Base-by-base conservation (phyloP, 2,329 filamentous ascomycete genomes). In the Hymenoscyphus linearis region DNA sequence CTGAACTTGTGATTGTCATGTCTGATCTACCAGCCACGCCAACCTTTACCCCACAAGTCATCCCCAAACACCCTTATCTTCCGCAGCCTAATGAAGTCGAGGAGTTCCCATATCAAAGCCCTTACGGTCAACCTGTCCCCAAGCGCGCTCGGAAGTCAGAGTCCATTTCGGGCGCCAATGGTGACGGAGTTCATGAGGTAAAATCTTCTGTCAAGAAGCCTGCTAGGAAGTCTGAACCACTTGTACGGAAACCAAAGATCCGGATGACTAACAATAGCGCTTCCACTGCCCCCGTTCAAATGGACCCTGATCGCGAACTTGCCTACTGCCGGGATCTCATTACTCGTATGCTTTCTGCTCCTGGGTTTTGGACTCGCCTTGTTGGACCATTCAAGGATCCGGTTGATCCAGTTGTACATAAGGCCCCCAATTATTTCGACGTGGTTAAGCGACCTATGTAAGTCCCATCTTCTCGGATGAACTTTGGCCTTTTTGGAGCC, bases 281-380 rank as follows among this genome's bases (percentile, higher is more conserved):
- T 27, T 52, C 44, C 13, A 12, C 37, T 22, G 16, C 34, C 58
- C 57, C 56, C 10, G 18, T 37, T n/a, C 54, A 31, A 34, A 34
- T 54, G 9, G 58, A 65, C 5, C 60, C 67, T 1, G 74, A 75
- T 22, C 74, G 78, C 61, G 85, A 85, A 69, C 72, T 87, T 18
- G 77, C 78, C 10, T 87, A 85, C 68, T 87, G 85, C 66, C 74
- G 79, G 2, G 82, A 86, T 64, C 74, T 87, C 0, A 70, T 87
- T 55, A 76, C 76, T 1, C 77, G 84, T 34, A 87, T 87, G 85
- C 75, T 86, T 0, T 84, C 81, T 1, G 84, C 84, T 0, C 84
- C 85, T 62, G 84, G 85, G 6, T 87, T 85, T 71, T 87, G 85
- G 85, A 87, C 85, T 0, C 81, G 84, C n/a, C 77, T 86, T 0